These are phyloP conservation scores for Xenoacremonium recifei DNA, from an alignment of 2,329 filamentous ascomycete genomes.

Conservation along the genomic window DNA sequence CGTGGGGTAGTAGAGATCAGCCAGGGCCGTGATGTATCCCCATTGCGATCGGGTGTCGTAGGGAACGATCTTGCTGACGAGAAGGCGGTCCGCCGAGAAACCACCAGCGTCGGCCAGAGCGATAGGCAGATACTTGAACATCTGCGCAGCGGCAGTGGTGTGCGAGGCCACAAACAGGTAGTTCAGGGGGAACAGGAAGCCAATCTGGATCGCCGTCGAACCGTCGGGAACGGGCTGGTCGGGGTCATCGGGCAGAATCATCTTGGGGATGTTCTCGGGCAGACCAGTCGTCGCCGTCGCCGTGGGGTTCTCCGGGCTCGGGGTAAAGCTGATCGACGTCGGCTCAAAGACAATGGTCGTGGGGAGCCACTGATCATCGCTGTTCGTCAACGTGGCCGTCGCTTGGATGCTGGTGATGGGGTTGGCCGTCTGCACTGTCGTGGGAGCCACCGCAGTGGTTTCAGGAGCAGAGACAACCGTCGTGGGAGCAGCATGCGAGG, in stretches of 20 bases:
- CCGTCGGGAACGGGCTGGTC: slow-evolving; percentile 56
- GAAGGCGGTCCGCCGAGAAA: slow-evolving; percentile 54
- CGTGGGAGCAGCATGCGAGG: background rate
- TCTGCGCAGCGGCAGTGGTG: slow-evolving; percentile 73
- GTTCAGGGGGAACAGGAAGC: slow-evolving; percentile 77
- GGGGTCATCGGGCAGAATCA: slow-evolving; percentile 69
- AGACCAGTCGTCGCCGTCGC: slow-evolving; percentile 51
- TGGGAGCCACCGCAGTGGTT: slow-evolving; percentile 12
- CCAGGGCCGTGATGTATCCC: slow-evolving; percentile 80
- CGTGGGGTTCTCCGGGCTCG: slow-evolving; percentile 27
- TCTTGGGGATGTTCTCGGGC: slow-evolving; percentile 67
- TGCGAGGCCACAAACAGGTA: slow-evolving; percentile 78
- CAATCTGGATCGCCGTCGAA: slow-evolving; percentile 75
- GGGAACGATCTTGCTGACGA: slow-evolving; percentile 71
- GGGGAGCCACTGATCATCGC: slow-evolving; percentile 50
- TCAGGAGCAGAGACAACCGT: slow-evolving; percentile 1
- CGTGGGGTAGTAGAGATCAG: slow-evolving; percentile 66
- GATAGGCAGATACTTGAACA: slow-evolving; percentile 74
- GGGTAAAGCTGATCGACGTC: slow-evolving; percentile 33
- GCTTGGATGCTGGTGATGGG: slow-evolving; percentile 40
- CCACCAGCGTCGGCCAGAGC: slow-evolving; percentile 66
- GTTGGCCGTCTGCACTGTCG: slow-evolving; percentile 16
- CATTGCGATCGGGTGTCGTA: slow-evolving; percentile 68
- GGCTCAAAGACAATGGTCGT: slow-evolving; percentile 60
- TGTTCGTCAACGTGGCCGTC: slow-evolving; percentile 42